A percentile compares a stretch with the other conserved stretches of the same genome.
Evolutionary conservation across 345 rosid genomes (phyloP).

Genomic region (Rubroshorea leprosula): DNA sequence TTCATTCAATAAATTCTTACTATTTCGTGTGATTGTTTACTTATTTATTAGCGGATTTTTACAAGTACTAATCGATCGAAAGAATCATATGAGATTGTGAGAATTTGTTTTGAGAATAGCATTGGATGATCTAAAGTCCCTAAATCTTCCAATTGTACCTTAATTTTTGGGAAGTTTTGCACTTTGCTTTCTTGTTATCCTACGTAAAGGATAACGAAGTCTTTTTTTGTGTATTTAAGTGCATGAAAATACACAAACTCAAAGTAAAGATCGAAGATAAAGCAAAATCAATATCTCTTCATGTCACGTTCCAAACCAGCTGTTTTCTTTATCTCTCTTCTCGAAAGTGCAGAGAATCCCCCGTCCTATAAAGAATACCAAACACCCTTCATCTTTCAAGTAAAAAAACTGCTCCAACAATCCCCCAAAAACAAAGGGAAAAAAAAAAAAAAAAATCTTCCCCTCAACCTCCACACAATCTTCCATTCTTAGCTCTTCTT

Average conservation of each 20-base stretch:
- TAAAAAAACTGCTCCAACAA: no score
- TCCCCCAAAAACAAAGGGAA: constrained; percentile 5
- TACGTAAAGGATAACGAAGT: constrained; percentile 17
- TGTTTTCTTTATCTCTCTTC: no score
- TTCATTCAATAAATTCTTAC: no score
- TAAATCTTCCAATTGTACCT: no score
- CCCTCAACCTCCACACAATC: background rate
- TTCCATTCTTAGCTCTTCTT: background rate
- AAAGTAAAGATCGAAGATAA: constrained; percentile 32
- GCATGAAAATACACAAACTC: constrained; percentile 49
- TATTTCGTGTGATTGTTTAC: no score
- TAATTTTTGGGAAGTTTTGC: no score
- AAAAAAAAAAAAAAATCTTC: background rate
- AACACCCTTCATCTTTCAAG: background rate
- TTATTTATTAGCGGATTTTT: no score
- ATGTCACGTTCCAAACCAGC: constrained; percentile 36
- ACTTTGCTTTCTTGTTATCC: constrained; percentile 10
- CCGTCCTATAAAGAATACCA: constrained; percentile 44
- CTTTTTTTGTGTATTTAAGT: constrained; percentile 15
- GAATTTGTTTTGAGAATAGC: no score
- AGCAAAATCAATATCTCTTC: constrained; percentile 31
- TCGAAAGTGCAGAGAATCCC: constrained; percentile 50
- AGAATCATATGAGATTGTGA: no score
- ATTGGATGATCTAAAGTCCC: no score
- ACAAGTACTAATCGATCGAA: no score